Evolutionary conservation across 495 filamentous ascomycete genomes (phyloP), one percentile per base, ranked within the genome.

Genomic region (Aspergillus diversus): DNA sequence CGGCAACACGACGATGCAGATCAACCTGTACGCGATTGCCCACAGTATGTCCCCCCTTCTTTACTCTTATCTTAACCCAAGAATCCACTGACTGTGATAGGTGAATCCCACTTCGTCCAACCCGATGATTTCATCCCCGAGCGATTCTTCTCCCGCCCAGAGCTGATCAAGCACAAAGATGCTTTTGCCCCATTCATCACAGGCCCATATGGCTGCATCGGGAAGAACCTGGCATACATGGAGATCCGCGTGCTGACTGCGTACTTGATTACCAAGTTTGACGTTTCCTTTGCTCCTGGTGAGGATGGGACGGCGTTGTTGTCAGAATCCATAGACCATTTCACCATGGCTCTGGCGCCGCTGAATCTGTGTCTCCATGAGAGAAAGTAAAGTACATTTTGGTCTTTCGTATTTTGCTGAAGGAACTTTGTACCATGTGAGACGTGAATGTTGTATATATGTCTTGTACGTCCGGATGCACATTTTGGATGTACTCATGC

Each of bases 71-170:
- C 17, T 8, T 2, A 5, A n/a, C 5, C 46, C n/a, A 48, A 4
- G 7, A 39, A 33, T 4, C 15, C 12, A 37, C 9, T 55, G 8
- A 55, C 52, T 34, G 4, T 17, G n/a, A n/a, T 7, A 58, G 55
- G 32, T 33, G 55, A 58, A 48, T 58, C 55, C 39, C 55, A 58
- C 37, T 58, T 58, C n/a, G 27, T 33, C 9, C 37, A 34, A 79
- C 75, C 69, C 65, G 69, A 75, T 6, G 70, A 79, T 5, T 85
- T 81, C 57, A 71, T 86, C 48, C 84, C 84, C 0, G 83, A 86
- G 63, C 78, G 85, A 8, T 87, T 83, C 82, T 78, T 68, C 55
- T 67, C 69, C 5, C 48, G 69, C 27, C 76, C 78, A 1, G 60
- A 68, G 27, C n/a, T 69, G 59, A 57, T 67, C 34, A 66, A 67